Conservation (phyloP, 2,329 filamentous ascomycete species). For the Thermothelomyces thermophilus region DNA sequence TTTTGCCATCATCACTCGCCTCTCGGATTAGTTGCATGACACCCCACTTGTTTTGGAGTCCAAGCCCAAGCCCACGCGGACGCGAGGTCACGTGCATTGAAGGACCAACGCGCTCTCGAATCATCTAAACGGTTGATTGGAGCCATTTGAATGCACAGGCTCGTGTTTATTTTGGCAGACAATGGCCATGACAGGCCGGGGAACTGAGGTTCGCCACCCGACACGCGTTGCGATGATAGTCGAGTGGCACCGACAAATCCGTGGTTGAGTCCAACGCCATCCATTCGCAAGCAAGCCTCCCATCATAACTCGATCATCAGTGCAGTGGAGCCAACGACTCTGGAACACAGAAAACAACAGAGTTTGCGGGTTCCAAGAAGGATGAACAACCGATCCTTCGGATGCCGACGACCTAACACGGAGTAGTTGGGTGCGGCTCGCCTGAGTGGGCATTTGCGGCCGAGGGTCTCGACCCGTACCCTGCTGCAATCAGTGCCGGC, state of each 20-base stretch:
- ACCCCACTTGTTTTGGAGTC: too few relatives aligned
- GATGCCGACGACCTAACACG: too few relatives aligned
- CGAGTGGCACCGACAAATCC: not conserved
- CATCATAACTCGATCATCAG: not conserved
- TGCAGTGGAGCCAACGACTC: not conserved
- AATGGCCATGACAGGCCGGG: not conserved
- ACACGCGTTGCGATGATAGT: not conserved
- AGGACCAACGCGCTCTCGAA: not conserved
- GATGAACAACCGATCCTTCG: not conserved
- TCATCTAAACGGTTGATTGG: too few relatives aligned
- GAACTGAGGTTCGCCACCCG: not conserved
- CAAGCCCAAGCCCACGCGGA: not conserved
- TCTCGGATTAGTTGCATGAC: too few relatives aligned
- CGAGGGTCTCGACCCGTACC: too few relatives aligned
- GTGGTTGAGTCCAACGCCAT: not conserved
- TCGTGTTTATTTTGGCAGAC: not conserved
- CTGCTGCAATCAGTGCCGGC: too few relatives aligned
- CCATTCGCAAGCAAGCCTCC: not conserved
- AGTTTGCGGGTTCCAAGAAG: not conserved
- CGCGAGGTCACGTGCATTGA: slow-evolving; percentile 17
- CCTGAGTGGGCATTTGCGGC: too few relatives aligned
- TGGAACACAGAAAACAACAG: not conserved
- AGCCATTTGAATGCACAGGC: not conserved
- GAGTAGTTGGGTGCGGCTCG: too few relatives aligned
- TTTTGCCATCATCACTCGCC: too few relatives aligned